These are phyloP conservation scores for Solanum ossicruentum DNA, from an alignment of 257 asterid genomes.

Conservation along the genomic window DNA sequence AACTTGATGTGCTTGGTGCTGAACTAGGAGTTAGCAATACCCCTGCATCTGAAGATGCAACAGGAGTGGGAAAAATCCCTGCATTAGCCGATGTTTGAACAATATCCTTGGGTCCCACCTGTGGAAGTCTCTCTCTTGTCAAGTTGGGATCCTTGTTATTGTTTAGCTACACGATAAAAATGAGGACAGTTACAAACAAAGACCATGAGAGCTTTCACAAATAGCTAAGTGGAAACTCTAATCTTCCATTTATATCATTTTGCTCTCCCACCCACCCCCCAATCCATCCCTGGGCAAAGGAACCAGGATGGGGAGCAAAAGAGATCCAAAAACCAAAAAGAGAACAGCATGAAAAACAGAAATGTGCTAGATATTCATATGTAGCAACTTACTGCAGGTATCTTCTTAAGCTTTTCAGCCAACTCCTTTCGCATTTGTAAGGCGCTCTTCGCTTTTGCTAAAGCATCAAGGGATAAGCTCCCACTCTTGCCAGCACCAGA, in stretches of 20 bases:
- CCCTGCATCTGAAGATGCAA: constrained; percentile 12
- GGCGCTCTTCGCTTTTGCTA: constrained; percentile 81
- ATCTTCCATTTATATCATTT: not conserved
- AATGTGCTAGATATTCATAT: not conserved
- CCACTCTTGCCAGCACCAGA: constrained; percentile 67
- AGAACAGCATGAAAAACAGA: not conserved
- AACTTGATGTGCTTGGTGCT: constrained; percentile 13
- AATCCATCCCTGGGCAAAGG: not conserved
- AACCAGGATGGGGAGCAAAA: not conserved
- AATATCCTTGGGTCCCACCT: constrained; percentile 29
- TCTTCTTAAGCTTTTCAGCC: constrained; percentile 68
- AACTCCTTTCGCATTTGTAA: constrained; percentile 80
- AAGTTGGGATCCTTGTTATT: constrained; percentile 40
- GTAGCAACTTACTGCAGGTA: constrained; percentile 47
- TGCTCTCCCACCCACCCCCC: not conserved
- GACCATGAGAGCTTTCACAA: not conserved
- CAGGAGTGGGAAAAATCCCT: constrained; percentile 27
- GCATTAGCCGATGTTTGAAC: constrained; percentile 18
- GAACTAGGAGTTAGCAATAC: constrained; percentile 10
- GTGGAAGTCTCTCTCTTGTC: constrained; percentile 35
- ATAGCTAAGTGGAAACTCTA: not conserved
- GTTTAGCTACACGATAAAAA: not conserved
- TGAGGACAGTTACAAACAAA: not conserved
- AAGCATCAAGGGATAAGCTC: constrained; percentile 74
- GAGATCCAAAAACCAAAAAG: not conserved